Conservation (phyloP, 2,329 filamentous ascomycete genomes). For the Hypoxylon sp. region DNA sequence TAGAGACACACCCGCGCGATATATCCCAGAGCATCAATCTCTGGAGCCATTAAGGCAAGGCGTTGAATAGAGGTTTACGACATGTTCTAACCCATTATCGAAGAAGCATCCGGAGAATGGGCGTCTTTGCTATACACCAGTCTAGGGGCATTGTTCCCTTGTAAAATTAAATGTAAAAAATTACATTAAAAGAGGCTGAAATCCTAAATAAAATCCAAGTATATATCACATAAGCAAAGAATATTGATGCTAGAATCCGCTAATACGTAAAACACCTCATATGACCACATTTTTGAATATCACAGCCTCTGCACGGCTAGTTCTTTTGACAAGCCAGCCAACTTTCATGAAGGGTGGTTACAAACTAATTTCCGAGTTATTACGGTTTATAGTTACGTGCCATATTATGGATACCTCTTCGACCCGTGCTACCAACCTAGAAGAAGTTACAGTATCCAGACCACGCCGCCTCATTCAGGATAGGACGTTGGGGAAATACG, state of each 20-base stretch:
- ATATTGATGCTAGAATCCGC: neutral
- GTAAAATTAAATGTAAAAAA: conserved; percentile 28
- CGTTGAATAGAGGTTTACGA: conserved; percentile 9
- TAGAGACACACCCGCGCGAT: neutral
- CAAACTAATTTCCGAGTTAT: conserved; percentile 5
- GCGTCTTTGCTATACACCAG: conserved; percentile 17
- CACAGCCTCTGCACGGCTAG: no score
- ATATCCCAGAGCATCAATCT: conserved; percentile 5
- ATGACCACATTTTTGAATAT: neutral
- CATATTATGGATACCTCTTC: neutral
- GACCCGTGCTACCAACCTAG: neutral
- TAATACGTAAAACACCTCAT: conserved; percentile 6
- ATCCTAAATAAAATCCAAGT: neutral
- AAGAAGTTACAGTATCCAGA: neutral
- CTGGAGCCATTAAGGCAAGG: conserved; percentile 22
- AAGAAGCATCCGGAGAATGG: neutral
- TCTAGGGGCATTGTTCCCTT: conserved; percentile 22
- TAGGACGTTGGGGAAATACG: neutral
- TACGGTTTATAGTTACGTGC: neutral
- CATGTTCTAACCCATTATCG: conserved; percentile 7
- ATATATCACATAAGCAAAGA: neutral
- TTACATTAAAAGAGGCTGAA: conserved; percentile 9
- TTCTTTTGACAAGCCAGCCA: neutral
- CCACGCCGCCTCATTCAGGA: neutral
- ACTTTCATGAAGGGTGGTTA: neutral